A percentile compares a stretch with the other conserved stretches of the same genome.
Evolutionary conservation across 352 stramenopile genomes (phyloP).

Genomic region (Phytophthora boehmeriae): DNA sequence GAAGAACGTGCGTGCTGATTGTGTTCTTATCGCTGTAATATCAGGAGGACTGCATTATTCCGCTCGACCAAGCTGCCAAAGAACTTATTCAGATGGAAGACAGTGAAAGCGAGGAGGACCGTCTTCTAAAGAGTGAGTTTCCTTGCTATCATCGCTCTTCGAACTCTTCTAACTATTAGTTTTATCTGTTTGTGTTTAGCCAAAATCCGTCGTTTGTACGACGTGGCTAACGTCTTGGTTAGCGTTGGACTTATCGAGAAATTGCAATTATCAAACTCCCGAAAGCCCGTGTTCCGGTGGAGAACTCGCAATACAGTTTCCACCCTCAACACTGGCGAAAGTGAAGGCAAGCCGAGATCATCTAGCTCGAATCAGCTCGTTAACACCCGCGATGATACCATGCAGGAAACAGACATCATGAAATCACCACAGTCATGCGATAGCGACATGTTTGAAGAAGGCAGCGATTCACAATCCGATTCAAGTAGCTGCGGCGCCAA

Average conservation of each 20-base stretch:
- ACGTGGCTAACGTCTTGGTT: constrained; percentile 97
- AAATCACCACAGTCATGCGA: constrained; percentile 71
- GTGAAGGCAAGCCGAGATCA: constrained; percentile 9
- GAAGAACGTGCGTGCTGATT: background rate
- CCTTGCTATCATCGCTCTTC: background rate
- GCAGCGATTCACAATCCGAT: constrained; percentile 63
- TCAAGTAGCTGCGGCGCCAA: constrained; percentile 40
- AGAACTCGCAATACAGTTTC: constrained; percentile 36
- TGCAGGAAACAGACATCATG: constrained; percentile 30
- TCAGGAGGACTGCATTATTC: constrained; percentile 90
- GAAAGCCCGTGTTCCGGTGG: constrained; percentile 89
- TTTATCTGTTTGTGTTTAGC: constrained; percentile 40
- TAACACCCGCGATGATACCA: constrained; percentile 12
- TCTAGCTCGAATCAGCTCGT: constrained; percentile 15
- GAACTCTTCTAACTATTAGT: background rate
- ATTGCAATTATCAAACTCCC: constrained; percentile 78
- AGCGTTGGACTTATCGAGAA: constrained; percentile 94
- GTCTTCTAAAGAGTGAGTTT: constrained; percentile 80
- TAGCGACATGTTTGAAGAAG: constrained; percentile 64
- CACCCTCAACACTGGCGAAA: background rate
- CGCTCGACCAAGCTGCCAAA: constrained; percentile 93
- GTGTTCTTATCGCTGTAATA: background rate
- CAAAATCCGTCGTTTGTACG: constrained; percentile 96
- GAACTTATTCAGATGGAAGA: constrained; percentile 92
- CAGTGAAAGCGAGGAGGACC: constrained; percentile 73